Conservation (phyloP, 2,329 filamentous ascomycete genomes). For the Ascochyta viciae-villosae region DNA sequence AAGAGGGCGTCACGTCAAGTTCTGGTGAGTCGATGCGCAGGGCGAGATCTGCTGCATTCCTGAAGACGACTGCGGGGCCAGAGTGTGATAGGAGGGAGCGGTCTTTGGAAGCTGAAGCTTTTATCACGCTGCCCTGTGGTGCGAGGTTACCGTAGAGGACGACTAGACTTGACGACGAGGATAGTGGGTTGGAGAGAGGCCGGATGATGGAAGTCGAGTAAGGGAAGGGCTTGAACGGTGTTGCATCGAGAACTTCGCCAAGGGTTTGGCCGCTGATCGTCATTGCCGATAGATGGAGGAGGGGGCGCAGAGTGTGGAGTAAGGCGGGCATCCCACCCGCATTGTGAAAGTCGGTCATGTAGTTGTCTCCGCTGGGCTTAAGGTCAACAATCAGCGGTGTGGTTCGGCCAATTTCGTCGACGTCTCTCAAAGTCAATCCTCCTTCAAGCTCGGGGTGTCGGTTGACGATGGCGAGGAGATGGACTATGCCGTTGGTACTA, state of each 20-base stretch:
- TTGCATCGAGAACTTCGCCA: slow-evolving; percentile 75
- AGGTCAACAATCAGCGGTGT: slow-evolving; percentile 85
- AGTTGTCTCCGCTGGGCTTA: slow-evolving; percentile 80
- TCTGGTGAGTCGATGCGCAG: slow-evolving; percentile 72
- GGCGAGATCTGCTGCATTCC: slow-evolving; percentile 81
- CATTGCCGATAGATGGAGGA: slow-evolving; percentile 76
- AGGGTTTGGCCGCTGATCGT: slow-evolving; percentile 84
- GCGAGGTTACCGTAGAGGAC: slow-evolving; percentile 85
- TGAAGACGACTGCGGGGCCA: slow-evolving; percentile 79
- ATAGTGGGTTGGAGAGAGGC: slow-evolving; percentile 79
- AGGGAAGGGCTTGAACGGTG: slow-evolving; percentile 69
- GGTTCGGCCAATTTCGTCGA: slow-evolving; percentile 78
- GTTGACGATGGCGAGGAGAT: slow-evolving; percentile 57
- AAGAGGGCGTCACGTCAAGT: slow-evolving; percentile 74
- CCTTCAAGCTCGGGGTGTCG: slow-evolving; percentile 66
- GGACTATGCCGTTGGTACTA: slow-evolving; percentile 54
- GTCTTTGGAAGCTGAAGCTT: slow-evolving; percentile 93
- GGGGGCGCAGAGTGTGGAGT: slow-evolving; percentile 79
- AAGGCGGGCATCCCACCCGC: slow-evolving; percentile 83
- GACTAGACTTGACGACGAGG: slow-evolving; percentile 80
- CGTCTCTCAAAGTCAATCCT: slow-evolving; percentile 77
- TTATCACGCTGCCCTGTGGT: slow-evolving; percentile 85
- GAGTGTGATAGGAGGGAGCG: slow-evolving; percentile 69
- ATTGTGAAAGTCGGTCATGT: slow-evolving; percentile 85
- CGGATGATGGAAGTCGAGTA: slow-evolving; percentile 20